Base-by-base conservation (phyloP, 2,329 filamentous ascomycete genomes). In the Corynespora cassiicola region DNA sequence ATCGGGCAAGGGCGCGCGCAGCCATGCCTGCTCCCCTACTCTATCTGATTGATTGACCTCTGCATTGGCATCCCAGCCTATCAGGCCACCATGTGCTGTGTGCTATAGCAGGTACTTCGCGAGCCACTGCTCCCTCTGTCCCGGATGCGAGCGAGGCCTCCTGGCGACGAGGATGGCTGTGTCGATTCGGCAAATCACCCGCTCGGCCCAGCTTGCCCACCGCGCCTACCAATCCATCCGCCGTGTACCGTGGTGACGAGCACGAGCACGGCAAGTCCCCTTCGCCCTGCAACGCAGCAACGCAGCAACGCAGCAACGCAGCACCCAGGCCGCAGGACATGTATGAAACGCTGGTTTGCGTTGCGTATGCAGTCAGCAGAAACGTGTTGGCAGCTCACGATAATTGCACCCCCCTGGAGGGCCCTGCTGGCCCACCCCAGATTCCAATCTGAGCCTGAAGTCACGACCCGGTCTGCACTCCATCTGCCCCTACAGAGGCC, bases 31-130 rank as follows among this genome's bases (percentile, higher is more conserved):
- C 47, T 39, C 38, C 30, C 40, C 48, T 42, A 49, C 44, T 48
- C 46, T 43, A 52, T 47, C 39, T 47, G 32, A 44, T 42, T 41
- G 40, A 34, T 19, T 33, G 31, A 16, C 31, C 26, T 31, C 33
- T 36, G n/a, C 14, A 21, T 18, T 41, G 21, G 22, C 22, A n/a
- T 42, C n/a, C 18, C 41, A 32, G 30, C 49, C 44, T 51, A 49
- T 55, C 49, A 53, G 28, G 22, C 47, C 47, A 38, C 40, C 42
- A 47, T 47, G 49, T 45, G 46, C 24, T 43, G 45, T 47, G 49
- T 45, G 46, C 24, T 43, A 25, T 24, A 39, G 20, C 32, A n/a
- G n/a, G 27, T 24, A 21, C 31, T 26, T 21, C 3, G 12, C 7
- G 30, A 18, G 16, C 29, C 26, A 22, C n/a, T 30, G 12, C 22